Base-by-base conservation (phyloP, 805 yeast genomes). In the Blastobotrys attinorum region DNA sequence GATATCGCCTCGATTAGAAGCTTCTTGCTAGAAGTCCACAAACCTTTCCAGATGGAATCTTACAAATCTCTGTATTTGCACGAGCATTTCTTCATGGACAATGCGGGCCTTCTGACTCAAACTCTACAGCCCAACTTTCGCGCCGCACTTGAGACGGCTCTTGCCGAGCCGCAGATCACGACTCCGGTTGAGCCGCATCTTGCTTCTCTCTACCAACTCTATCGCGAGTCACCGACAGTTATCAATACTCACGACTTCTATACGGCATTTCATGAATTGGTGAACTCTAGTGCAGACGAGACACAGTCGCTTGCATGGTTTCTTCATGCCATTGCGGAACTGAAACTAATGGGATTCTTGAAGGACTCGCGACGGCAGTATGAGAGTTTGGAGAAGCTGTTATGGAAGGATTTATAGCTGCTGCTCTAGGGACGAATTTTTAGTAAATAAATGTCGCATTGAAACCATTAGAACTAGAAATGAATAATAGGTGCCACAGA, bases 171-270 rank as follows among this genome's bases (percentile, higher is more conserved):
- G 2, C 59, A 59, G 16, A 15, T 38, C 45, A 63, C 42, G 57
- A 54, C 43, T 37, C 18, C 17, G 23, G 40, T 37, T n/a, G 48
- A 44, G 17, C 88, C 88, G 1, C 64, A 76, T 2, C 55, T 79
- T 4, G 65, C 75, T 23, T 75, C 73, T 39, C 58, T 88, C 43
- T 88, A 76, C 62, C 73, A 76, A 39, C 67, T 85, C 13, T 82
- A 81, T 58, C 75, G 92, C 47, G 96, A 88, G 53, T 89, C 96
- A 0, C 83, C 84, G 20, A 69, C 79, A 2, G 64, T 71, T 23
- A 71, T 83, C 48, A 83, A 83, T 55, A 70, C 81, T 42, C 79
- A 69, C 61, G 94, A 83, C 52, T 79, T 78, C 51, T 83, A 70
- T 54, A 59, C 65, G 20, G 80, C 84, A 0, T 83, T 83, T 62